Evolutionary conservation across 371 early-diverging fungal species (phyloP).

Genomic region (Actinomucor elegans): DNA sequence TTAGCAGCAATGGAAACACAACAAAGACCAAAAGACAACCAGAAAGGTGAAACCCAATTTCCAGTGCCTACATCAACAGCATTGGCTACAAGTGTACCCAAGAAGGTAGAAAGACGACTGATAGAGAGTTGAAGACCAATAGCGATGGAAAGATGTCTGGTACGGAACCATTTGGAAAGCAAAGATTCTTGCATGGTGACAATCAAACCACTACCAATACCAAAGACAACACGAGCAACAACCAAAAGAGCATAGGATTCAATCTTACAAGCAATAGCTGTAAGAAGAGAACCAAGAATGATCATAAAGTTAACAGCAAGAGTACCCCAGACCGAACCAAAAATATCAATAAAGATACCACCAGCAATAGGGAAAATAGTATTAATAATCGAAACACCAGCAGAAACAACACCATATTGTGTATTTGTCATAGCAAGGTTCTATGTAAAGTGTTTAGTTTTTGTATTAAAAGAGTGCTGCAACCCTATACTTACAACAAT

Average conservation of each 20-base stretch:
- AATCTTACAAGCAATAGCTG: slow-evolving; percentile 44
- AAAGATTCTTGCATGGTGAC: slow-evolving; percentile 63
- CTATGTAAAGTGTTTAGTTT: slow-evolving; percentile 12
- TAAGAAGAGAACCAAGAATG: slow-evolving; percentile 46
- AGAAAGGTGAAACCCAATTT: slow-evolving; percentile 55
- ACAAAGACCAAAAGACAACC: slow-evolving; percentile 51
- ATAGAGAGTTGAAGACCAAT: slow-evolving; percentile 56
- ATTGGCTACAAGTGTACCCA: slow-evolving; percentile 49
- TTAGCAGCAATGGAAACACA: slow-evolving; percentile 47
- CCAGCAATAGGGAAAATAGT: slow-evolving; percentile 55
- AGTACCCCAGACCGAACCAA: slow-evolving; percentile 54
- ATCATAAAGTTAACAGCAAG: slow-evolving; percentile 42
- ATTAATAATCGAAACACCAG: slow-evolving; percentile 52
- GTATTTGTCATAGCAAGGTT: slow-evolving; percentile 47
- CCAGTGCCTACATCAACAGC: slow-evolving; percentile 41
- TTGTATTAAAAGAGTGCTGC: not conserved
- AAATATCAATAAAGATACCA: slow-evolving; percentile 50
- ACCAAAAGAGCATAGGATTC: slow-evolving; percentile 44
- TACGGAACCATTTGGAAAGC: slow-evolving; percentile 59
- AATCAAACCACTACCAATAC: slow-evolving; percentile 55
- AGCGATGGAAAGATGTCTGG: slow-evolving; percentile 32
- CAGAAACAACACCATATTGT: slow-evolving; percentile 52
- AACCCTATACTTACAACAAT: too few relatives aligned
- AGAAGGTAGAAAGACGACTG: slow-evolving; percentile 49
- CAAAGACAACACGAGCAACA: slow-evolving; percentile 52